phyloP scores from a whole-genome alignment of 768 basidiomycete species.

The Lyophyllum decastes region DNA sequence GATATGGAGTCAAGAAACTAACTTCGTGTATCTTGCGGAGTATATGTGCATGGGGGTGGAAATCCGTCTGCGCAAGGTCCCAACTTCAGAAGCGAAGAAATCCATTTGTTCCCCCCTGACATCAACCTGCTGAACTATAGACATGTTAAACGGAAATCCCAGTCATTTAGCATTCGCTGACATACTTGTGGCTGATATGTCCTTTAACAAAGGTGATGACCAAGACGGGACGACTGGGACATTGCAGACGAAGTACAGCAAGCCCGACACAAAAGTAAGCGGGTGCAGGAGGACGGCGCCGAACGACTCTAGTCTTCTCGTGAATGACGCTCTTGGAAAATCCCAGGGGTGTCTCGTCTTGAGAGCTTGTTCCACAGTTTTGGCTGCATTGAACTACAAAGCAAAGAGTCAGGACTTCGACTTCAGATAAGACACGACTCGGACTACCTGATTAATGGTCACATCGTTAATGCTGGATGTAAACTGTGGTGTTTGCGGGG shows the following conservation, averaged over 20 bases:
- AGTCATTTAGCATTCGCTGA: not conserved
- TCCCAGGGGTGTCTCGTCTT: not conserved
- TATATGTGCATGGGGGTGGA: constrained; percentile 38
- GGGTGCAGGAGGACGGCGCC: not conserved
- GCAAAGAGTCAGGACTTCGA: not conserved
- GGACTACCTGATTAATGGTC: constrained; percentile 47
- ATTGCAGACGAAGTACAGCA: constrained; percentile 16
- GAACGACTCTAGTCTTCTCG: not conserved
- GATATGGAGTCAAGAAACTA: constrained; percentile 14
- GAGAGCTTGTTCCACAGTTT: constrained; percentile 14
- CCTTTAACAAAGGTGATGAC: constrained; percentile 32
- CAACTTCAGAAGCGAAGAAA: constrained; percentile 44
- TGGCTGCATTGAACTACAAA: constrained; percentile 48
- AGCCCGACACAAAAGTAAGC: constrained; percentile 3
- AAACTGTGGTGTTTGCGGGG: constrained; percentile 10
- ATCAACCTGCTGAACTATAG: constrained; percentile 61
- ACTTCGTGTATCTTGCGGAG: constrained; percentile 73
- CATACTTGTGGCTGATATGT: constrained; percentile 44
- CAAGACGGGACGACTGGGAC: constrained; percentile 20
- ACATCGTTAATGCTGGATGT: constrained; percentile 33
- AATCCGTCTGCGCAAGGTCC: constrained; percentile 36
- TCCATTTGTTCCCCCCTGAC: constrained; percentile 52
- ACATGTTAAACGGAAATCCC: not conserved
- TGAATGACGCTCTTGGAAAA: not conserved
- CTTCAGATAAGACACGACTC: not conserved